Base-by-base conservation (phyloP, 2,329 filamentous ascomycete genomes). In the Fusarium luffae region DNA sequence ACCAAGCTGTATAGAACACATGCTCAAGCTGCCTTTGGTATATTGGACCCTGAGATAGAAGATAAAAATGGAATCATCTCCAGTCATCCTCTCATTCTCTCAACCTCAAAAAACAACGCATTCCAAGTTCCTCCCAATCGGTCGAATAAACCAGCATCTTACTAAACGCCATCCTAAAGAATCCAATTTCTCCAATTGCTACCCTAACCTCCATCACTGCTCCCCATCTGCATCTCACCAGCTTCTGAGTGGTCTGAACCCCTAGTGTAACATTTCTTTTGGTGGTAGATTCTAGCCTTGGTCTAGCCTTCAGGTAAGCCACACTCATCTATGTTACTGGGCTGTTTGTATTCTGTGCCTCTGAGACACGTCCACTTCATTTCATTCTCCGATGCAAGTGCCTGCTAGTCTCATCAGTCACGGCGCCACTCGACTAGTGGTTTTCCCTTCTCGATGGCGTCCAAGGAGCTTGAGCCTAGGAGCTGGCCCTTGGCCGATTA, bases 301-400 rank as follows among this genome's bases (percentile, higher is more conserved):
- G 65, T 48, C 70, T 63, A 66, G 59, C 51, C 56, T 65, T 28
- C 46, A 63, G 70, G 70, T 72, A 72, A 70, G 70, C 68, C 68
- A 68, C 59, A 55, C 59, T 57, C 56, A 58, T 66, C n/a, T 74
- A 51, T 51, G 34, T 19, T 41, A 16, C 21, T 43, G 18, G 18
- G 18, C 18, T 37, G 34, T 37, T 51, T 46, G 49, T 54, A 54
- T 50, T 48, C 44, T 59, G 64, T 60, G 65, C 63, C 65, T 56
- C 70, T 62, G 16, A 75, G 63, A 71, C 69, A 66, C 30, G 44
- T 66, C 55, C 43, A 44, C 37, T 66, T 75, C 74, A 75, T 75
- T 75, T 66, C 63, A 66, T 75, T 66, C 57, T 54, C 59, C 57
- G 70, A 59, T 69, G 59, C 48, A 59, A 58, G 58, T 59, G 56